These are phyloP conservation scores for Ceratocystis variospora DNA, from an alignment of 2,329 filamentous ascomycete genomes.

Conservation along the genomic window DNA sequence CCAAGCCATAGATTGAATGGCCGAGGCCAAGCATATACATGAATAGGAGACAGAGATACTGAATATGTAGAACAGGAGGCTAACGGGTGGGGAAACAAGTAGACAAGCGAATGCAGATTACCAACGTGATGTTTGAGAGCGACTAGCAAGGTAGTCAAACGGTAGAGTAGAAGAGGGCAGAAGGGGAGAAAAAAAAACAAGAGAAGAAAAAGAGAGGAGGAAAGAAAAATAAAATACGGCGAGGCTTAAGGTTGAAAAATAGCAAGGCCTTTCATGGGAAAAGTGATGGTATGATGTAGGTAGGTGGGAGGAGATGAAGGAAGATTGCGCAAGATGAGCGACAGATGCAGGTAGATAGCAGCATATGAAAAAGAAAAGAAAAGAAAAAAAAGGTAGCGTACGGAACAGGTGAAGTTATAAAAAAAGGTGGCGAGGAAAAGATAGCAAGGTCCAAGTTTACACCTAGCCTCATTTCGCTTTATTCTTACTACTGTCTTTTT, in stretches of 20 bases:
- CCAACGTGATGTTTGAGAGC: constrained; percentile 2
- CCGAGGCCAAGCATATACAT: neutral
- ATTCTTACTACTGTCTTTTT: neutral
- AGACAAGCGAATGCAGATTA: neutral
- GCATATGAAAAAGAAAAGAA: neutral
- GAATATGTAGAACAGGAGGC: neutral
- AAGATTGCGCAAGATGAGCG: constrained; percentile 11
- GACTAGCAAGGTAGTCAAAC: neutral
- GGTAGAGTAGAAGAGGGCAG: neutral
- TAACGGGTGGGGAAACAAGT: neutral
- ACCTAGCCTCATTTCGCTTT: neutral
- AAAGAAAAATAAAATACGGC: too few species aligned
- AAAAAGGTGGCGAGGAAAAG: constrained; percentile 1
- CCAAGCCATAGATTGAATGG: neutral
- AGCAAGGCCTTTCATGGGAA: neutral
- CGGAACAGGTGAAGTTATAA: constrained; percentile 10
- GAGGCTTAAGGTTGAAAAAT: neutral
- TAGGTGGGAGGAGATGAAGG: constrained; percentile 9
- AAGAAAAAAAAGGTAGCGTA: too few species aligned
- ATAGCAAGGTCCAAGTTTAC: neutral
- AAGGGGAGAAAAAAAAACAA: neutral
- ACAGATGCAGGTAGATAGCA: constrained; percentile 11
- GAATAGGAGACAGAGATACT: neutral
- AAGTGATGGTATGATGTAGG: too few species aligned
- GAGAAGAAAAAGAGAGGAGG: neutral